Conservation (phyloP, 345 rosid genomes). For the Populus tremula region DNA sequence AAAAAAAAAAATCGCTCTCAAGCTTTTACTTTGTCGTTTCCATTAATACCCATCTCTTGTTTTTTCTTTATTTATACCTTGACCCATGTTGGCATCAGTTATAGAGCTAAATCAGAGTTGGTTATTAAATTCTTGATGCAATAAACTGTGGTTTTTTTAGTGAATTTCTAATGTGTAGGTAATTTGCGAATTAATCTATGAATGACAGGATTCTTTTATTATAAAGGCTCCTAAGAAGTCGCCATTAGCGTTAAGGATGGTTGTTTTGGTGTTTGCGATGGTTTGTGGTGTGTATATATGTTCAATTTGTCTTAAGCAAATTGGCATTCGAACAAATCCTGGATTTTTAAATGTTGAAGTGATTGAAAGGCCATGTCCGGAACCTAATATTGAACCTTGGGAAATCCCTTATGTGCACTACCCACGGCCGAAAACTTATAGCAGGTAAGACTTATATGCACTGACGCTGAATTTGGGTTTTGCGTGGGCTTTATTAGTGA, state of each 20-base stretch:
- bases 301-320: conserved; percentile 81
- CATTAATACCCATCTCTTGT: background rate
- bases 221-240: conserved; percentile 81
- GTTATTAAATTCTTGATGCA: conserved; percentile 1
- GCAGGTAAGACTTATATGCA: conserved; percentile 45
- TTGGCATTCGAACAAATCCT: conserved; percentile 44
- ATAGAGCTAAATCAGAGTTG: conserved; percentile 4
- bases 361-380: conserved; percentile 61
- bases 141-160: background rate
- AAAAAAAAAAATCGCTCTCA: background rate
- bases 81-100: conserved; percentile 3
- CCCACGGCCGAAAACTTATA: conserved; percentile 72
- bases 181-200: conserved; percentile 13
- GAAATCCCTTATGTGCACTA: conserved; percentile 89
- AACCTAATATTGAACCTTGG: conserved; percentile 80
- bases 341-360: conserved; percentile 52
- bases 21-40: background rate
- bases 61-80: conserved; percentile 10
- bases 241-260: conserved; percentile 75
- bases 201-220: conserved; percentile 62
- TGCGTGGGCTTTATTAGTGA: conserved; percentile 4
- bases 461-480: conserved; percentile 4
- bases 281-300: conserved; percentile 78
- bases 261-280: conserved; percentile 74
- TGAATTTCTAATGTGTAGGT: conserved; percentile 8